Evolutionary conservation across 257 asterid genomes (phyloP).

Genomic region (Linderniella brevidens): DNA sequence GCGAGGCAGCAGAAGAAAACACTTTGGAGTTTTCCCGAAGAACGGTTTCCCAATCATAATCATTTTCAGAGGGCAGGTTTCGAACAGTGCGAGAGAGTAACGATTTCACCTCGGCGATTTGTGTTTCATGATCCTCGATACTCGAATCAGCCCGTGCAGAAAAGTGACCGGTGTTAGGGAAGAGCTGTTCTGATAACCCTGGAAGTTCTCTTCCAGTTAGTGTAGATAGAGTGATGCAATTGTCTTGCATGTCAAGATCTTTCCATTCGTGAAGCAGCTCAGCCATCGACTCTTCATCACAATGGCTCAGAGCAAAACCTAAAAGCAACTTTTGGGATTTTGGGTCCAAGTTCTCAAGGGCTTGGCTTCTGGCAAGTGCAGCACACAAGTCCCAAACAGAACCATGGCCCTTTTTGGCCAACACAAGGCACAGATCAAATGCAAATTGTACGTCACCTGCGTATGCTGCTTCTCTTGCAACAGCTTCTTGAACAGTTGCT

Average conservation of each 20-base stretch:
- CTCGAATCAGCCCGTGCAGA: constrained; percentile 21
- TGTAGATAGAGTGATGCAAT: constrained; percentile 50
- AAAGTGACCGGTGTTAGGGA: constrained; percentile 24
- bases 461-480: constrained; percentile 98
- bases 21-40: constrained; percentile 54
- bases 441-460: constrained; percentile 95
- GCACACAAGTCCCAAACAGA: constrained; percentile 94
- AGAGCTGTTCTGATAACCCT: constrained; percentile 23
- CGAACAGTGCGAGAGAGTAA: constrained; percentile 41
- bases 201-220: constrained; percentile 61
- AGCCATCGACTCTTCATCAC: constrained; percentile 88
- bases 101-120: constrained; percentile 25
- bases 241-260: constrained; percentile 80
- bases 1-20: constrained; percentile 48
- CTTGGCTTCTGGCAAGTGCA: constrained; percentile 95
- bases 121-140: constrained; percentile 33
- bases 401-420: constrained; percentile 95
- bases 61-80: constrained; percentile 24
- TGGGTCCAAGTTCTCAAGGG: constrained; percentile 68
- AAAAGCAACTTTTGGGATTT: constrained; percentile 72
- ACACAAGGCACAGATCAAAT: constrained; percentile 77
- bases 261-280: constrained; percentile 90
- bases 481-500: constrained; percentile 87
- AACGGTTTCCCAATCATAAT: constrained; percentile 36
- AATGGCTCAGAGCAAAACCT: constrained; percentile 93